A percentile compares a stretch with the other conserved stretches of the same genome.
These are phyloP conservation scores for Fusarium incarnatum DNA, from an alignment of 2,329 filamentous ascomycete genomes.

Conservation along the genomic window DNA sequence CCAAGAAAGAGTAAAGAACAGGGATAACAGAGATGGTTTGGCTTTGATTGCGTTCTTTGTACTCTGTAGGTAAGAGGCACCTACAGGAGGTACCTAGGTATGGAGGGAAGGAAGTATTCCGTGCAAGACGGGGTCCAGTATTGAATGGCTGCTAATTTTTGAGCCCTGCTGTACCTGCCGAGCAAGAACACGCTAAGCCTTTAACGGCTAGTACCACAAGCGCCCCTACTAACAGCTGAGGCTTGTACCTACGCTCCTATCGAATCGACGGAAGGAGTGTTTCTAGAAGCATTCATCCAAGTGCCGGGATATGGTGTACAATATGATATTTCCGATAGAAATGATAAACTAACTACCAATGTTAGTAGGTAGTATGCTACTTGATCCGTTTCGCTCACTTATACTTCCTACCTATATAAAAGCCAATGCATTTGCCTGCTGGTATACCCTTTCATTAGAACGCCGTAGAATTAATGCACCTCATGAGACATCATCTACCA, in stretches of 20 bases:
- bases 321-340: not conserved
- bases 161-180: not conserved
- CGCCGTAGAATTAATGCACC: slow-evolving; percentile 31
- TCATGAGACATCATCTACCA: slow-evolving; percentile 18
- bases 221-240: not conserved
- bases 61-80: slow-evolving; percentile 5
- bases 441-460: slow-evolving; percentile 34
- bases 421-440: slow-evolving; percentile 17
- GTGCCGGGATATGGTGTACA: not conserved
- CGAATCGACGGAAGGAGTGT: not conserved
- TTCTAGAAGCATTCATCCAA: not conserved
- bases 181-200: not conserved
- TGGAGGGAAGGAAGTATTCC: not conserved
- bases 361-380: not conserved
- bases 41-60: slow-evolving; percentile 8
- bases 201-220: not conserved
- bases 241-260: not conserved
- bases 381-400: not conserved
- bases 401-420: not conserved
- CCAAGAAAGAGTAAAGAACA: not conserved
- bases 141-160: not conserved
- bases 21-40: not conserved
- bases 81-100: not conserved
- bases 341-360: not conserved
- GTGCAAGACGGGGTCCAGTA: not conserved